Evolutionary conservation across 208 protist species (phyloP).

Genomic region (Phytomonas serpens): DNA sequence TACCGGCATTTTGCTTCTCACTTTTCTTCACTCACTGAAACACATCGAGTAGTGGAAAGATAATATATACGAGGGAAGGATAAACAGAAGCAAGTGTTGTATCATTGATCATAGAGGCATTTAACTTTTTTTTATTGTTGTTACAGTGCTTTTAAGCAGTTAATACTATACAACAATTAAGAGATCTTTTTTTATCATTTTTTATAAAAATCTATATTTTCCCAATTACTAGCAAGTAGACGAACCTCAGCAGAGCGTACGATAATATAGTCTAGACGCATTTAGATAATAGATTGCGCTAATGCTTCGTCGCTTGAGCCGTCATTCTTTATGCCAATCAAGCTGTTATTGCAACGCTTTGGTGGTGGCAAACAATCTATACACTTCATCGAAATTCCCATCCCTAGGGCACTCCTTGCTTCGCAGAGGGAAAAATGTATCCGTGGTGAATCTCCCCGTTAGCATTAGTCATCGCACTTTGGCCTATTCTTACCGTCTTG

Average conservation of each 20-base stretch:
- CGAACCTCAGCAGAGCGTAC: neutral
- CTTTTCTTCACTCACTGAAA: neutral
- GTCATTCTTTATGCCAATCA: neutral
- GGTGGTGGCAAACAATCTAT: neutral
- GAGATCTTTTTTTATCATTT: neutral
- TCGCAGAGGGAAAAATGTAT: neutral
- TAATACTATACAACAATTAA: slow-evolving; percentile 2
- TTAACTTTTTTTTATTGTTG: slow-evolving; percentile 9
- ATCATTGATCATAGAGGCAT: slow-evolving; percentile 9
- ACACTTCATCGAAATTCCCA: neutral
- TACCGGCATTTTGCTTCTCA: slow-evolving; percentile 12
- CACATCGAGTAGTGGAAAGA: slow-evolving; percentile 4
- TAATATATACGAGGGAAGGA: neutral
- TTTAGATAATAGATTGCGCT: neutral
- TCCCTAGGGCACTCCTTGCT: neutral
- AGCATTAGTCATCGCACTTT: neutral
- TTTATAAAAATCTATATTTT: neutral
- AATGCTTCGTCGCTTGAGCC: neutral
- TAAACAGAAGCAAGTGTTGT: neutral
- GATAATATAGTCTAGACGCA: neutral
- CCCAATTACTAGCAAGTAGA: neutral
- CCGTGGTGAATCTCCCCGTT: neutral
- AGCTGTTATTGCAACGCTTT: neutral
- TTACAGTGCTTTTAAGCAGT: slow-evolving; percentile 10
- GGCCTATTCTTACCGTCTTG: neutral